Evolutionary conservation across 108 stramenopile genomes (phyloP), one percentile per base, ranked within the genome.

Genomic region (Skeletonema marinoi): DNA sequence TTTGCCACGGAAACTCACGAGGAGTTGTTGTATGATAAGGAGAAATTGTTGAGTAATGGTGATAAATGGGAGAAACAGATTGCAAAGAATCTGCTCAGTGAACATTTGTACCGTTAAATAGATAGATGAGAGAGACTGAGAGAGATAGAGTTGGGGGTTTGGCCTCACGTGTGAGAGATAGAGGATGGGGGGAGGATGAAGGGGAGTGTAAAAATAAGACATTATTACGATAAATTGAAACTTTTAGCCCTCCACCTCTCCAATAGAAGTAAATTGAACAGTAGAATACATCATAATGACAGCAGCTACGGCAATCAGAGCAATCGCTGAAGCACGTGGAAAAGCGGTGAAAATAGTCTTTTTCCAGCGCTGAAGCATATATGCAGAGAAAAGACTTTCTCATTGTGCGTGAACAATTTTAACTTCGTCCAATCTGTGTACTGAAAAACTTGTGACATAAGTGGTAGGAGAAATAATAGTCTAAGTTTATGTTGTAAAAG

Each of bases 31-130:
- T 99, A 99, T 84, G 98, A 99, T 83, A 99, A 99, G 98, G 97
- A 96, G 80, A 98, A 96, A 90, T 85, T 99, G 30, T 88, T 99
- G 38, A 90, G 93, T 67, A 99, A 99, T 87, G 99, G 99, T 31
- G 99, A 99, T 83, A 97, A 97, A 85, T 99, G 99, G 99, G 99
- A 99, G 81, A 90, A 90, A 67, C 98, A 98, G 65, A 97, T 99
- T 86, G 98, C 98, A 21, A 94, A 95, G 88, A 99, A 99, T 79
- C 77, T 99, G 61, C 90, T 95, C 74, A 94, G 90, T 73, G 98
- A 99, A 80, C 95, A 97, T 75, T 85, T 95, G 60, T 99, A 99
- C 87, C 96, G 98, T 82, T 99, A 86, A 88, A 63, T 59, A 60
- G 19, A 16, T 33, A 61, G 65, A 50, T 51, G 50, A 17, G 17